Percentiles rank a stretch among this genome's conserved stretches.
Conservation (phyloP, 2,329 filamentous ascomycete species). For the Colletotrichum sp. region DNA sequence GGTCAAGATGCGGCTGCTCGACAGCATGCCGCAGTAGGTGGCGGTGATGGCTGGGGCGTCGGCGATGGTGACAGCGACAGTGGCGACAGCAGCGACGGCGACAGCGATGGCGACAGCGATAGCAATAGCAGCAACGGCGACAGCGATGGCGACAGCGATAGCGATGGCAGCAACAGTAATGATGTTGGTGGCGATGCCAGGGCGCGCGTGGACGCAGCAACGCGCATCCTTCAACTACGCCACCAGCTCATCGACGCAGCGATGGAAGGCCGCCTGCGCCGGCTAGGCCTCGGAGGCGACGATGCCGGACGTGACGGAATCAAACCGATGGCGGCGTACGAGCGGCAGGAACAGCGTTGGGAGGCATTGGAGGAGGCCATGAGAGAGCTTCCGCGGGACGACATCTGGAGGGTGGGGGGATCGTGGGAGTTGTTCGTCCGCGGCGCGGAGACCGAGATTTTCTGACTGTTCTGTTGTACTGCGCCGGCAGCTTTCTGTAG, state of each 20-base stretch:
- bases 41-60: too few relatives aligned
- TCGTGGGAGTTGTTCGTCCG: background rate
- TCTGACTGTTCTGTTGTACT: background rate
- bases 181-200: background rate
- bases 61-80: too few relatives aligned
- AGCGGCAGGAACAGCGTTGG: background rate
- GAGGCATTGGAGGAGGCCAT: background rate
- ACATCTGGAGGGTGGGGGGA: background rate
- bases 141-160: background rate
- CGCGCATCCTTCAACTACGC: background rate
- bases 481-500: background rate
- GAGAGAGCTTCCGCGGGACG: background rate
- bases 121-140: background rate
- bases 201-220: background rate
- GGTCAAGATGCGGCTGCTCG: background rate
- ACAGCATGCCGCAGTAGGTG: background rate
- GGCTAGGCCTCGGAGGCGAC: background rate
- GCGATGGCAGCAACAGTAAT: background rate
- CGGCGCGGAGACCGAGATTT: background rate
- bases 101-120: background rate
- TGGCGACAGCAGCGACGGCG: background rate
- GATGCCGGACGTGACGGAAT: background rate
- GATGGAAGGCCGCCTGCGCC: background rate
- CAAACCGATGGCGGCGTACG: background rate
- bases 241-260: background rate